Evolutionary conservation across 768 basidiomycete species (phyloP), one percentile per base, ranked within the genome.

Genomic region (Amanita molliuscula): DNA sequence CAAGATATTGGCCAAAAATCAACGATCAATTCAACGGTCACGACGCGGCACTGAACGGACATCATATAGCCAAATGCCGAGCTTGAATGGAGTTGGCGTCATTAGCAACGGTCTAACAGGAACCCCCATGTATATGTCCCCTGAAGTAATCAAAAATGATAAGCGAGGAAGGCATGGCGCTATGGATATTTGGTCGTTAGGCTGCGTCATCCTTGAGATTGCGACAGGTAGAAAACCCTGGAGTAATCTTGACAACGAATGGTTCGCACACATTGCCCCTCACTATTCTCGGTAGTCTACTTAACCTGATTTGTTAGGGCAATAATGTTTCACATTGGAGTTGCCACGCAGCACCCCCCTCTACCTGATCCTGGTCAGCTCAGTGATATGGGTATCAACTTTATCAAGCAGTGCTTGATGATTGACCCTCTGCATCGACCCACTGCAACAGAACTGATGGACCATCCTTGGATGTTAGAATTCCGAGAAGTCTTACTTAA

Each of bases 41-140:
- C 81, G 88, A 28, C 79, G 83, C 23, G 68, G 67, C 6, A 60
- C 74, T 2, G 79, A 77, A 50, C 60, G 66, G n/a, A 58, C 59
- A 18, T 55, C 60, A n/a, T 49, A 56, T 51, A 65, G 60, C 42
- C 59, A 61, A 8, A 57, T 64, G 37, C 57, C 64, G 25, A 62
- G 67, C 55, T 53, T 67, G 55, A 75, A 61, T 58, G 70, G 71
- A 4, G 62, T 75, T 21, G 79, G 74, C 28, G 65, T 62, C 4
- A 72, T 84, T 67, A 82, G 83, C 62, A 93, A 92, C 66, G 88
- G 88, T 57, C 69, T 99, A 29, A 96, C 94, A 1, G 95, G 93
- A 15, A 99, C 96, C 10, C 96, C 96, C 0, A 98, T 98, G 95
- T 98, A 99, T 66, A 97, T 99, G 91, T 96, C 94, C 4, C 96